Evolutionary conservation across 2,329 filamentous ascomycete genomes (phyloP).

Genomic region (Chrysosporium queenslandicum): DNA sequence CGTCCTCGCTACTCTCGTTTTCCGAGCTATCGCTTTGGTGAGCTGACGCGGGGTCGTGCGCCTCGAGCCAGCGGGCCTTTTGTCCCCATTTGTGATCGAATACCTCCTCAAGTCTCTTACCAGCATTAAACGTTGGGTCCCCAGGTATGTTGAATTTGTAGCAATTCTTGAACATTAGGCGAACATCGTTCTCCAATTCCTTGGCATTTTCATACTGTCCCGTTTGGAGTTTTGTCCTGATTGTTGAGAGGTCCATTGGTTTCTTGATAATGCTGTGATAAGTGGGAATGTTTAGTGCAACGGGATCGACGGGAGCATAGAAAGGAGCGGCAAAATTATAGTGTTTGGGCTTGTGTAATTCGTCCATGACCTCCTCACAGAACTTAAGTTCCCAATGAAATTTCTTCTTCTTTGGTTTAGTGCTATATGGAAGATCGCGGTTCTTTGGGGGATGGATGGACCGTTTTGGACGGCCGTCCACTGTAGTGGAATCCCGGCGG

Average conservation of each 20-base stretch:
- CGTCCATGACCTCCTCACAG: slow-evolving; percentile 68
- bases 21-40: slow-evolving; percentile 56
- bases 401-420: slow-evolving; percentile 84
- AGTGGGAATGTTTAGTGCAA: slow-evolving; percentile 82
- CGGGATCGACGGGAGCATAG: slow-evolving; percentile 76
- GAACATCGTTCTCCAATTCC: slow-evolving; percentile 76
- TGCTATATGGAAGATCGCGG: slow-evolving; percentile 81
- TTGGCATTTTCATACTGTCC: slow-evolving; percentile 73
- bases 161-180: slow-evolving; percentile 79
- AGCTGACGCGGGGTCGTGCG: slow-evolving; percentile 58
- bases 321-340: slow-evolving; percentile 61
- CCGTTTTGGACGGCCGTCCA: slow-evolving; percentile 76
- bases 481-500: slow-evolving; percentile 70
- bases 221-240: slow-evolving; percentile 62
- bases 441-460: slow-evolving; percentile 85
- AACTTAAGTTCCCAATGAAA: slow-evolving; percentile 82
- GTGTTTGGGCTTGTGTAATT: slow-evolving; percentile 67
- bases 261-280: slow-evolving; percentile 94
- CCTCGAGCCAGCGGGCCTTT: slow-evolving; percentile 71
- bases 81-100: slow-evolving; percentile 67
- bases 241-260: slow-evolving; percentile 88
- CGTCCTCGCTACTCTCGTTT: slow-evolving; percentile 61
- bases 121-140: slow-evolving; percentile 62
- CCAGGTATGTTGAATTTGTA: slow-evolving; percentile 79
- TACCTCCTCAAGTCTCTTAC: slow-evolving; percentile 60